Evolutionary conservation across 495 filamentous ascomycete genomes (phyloP).

Genomic region (Aspergillus egyptiacus): DNA sequence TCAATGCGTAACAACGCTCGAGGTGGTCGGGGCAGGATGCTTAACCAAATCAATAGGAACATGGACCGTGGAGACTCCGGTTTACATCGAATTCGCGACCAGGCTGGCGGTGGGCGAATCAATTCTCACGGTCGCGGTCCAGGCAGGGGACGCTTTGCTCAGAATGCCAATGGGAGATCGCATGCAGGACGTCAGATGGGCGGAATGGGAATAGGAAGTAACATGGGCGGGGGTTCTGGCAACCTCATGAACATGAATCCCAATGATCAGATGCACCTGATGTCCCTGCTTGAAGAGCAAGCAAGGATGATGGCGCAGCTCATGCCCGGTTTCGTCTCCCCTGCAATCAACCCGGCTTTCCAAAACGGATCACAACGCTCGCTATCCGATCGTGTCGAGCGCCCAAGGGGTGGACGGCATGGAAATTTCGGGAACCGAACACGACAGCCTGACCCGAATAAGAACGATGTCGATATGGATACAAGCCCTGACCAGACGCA

Average conservation of each 20-base stretch:
- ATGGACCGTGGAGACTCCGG: constrained; percentile 74
- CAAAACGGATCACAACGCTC: constrained; percentile 51
- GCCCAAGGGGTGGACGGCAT: constrained; percentile 34
- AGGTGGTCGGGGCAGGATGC: constrained; percentile 62
- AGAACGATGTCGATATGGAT: constrained; percentile 40
- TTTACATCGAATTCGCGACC: constrained; percentile 74
- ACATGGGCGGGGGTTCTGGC: constrained; percentile 28
- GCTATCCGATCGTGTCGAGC: constrained; percentile 71
- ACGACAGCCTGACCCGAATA: constrained; percentile 21
- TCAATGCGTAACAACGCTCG: constrained; percentile 82
- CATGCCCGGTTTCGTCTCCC: constrained; percentile 43
- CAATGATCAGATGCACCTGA: constrained; percentile 72
- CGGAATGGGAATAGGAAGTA: constrained; percentile 42
- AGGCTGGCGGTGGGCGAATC: constrained; percentile 69
- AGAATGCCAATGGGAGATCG: constrained; percentile 35
- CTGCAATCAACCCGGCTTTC: constrained; percentile 51
- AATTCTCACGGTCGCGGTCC: constrained; percentile 67
- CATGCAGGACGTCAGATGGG: constrained; percentile 42
- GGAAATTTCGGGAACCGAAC: constrained; percentile 37
- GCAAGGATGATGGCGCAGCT: constrained; percentile 75
- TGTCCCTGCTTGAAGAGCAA: constrained; percentile 84
- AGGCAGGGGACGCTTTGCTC: constrained; percentile 48
- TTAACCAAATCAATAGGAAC: constrained; percentile 82
- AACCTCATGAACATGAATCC: constrained; percentile 52
- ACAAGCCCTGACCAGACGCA: constrained; percentile 22